Evolutionary conservation across 257 asterid species (phyloP).

Genomic region (Schizonepeta tenuifolia): DNA sequence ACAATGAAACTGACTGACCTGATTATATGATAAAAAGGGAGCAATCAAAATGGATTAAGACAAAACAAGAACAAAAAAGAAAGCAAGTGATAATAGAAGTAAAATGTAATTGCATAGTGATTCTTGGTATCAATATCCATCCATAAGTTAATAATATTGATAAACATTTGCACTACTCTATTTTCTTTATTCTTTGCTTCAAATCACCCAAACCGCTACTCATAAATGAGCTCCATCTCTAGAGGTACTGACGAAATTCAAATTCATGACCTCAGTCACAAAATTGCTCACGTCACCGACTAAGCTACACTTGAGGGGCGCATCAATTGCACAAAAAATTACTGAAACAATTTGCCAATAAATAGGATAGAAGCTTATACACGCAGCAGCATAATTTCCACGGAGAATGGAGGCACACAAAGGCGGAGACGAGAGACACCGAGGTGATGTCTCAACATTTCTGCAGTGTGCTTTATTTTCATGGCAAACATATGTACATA

Average conservation of each 20-base stretch:
- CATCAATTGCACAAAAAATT: not conserved
- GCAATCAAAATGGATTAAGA: not conserved
- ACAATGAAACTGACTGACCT: not conserved
- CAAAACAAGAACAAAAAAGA: not conserved
- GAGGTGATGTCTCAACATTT: slow-evolving; percentile 68
- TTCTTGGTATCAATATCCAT: too few species aligned
- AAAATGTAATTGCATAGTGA: not conserved
- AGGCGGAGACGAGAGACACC: slow-evolving; percentile 51
- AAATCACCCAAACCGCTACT: too few species aligned
- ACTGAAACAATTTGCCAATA: not conserved
- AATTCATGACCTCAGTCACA: not conserved
- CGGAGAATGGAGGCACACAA: not conserved
- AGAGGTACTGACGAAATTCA: not conserved
- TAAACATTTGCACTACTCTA: not conserved
- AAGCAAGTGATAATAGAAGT: too few species aligned
- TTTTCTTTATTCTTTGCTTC: not conserved
- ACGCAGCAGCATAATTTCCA: not conserved
- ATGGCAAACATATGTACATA: slow-evolving; percentile 10
- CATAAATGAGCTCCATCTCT: too few species aligned
- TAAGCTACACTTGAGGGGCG: not conserved
- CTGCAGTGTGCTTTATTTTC: slow-evolving; percentile 16
- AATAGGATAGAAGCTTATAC: slow-evolving; percentile 8
- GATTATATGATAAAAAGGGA: too few species aligned
- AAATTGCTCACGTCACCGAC: not conserved
- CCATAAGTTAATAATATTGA: too few species aligned